Percentiles rank a stretch among this genome's conserved stretches.
Conservation (phyloP, 2,329 filamentous ascomycete genomes). For the Tympanopsis confertula region DNA sequence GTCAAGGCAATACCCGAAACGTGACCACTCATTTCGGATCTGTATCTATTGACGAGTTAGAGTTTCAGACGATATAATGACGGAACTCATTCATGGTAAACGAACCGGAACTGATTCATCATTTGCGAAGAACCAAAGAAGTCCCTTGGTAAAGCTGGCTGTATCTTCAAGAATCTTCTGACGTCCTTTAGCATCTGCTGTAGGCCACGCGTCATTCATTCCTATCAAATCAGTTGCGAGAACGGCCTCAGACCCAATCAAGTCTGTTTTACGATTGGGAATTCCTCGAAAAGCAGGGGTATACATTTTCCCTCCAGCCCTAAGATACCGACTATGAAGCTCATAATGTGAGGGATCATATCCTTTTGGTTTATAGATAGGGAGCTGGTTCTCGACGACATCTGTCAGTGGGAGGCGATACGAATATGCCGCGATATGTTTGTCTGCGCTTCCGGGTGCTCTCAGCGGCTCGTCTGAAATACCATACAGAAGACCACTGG, state of each 20-base stretch:
- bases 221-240: conserved; percentile 11
- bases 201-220: conserved; percentile 8
- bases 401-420: conserved; percentile 10
- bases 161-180: conserved; percentile 5
- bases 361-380: conserved; percentile 7
- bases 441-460: conserved; percentile 7
- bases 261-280: conserved; percentile 7
- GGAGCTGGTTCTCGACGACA: conserved; percentile 5
- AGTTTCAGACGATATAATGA: no score
- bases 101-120: conserved; percentile 5
- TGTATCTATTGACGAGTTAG: conserved; percentile 6
- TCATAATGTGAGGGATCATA: conserved; percentile 9
- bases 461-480: conserved; percentile 7
- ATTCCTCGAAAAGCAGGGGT: conserved; percentile 4
- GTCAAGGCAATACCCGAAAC: conserved; percentile 11
- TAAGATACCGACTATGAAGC: conserved; percentile 5
- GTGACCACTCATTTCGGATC: conserved; percentile 7
- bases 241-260: conserved; percentile 7
- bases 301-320: conserved; percentile 5
- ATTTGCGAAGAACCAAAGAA: conserved; percentile 9
- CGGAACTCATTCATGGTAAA: no score
- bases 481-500: conserved; percentile 8
- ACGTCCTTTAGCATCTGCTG: conserved; percentile 5
- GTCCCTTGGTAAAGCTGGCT: conserved; percentile 7
- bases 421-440: conserved; percentile 9